Base-by-base conservation (phyloP, 2,329 filamentous ascomycete genomes). In the Aspergillus quadrilineatus region DNA sequence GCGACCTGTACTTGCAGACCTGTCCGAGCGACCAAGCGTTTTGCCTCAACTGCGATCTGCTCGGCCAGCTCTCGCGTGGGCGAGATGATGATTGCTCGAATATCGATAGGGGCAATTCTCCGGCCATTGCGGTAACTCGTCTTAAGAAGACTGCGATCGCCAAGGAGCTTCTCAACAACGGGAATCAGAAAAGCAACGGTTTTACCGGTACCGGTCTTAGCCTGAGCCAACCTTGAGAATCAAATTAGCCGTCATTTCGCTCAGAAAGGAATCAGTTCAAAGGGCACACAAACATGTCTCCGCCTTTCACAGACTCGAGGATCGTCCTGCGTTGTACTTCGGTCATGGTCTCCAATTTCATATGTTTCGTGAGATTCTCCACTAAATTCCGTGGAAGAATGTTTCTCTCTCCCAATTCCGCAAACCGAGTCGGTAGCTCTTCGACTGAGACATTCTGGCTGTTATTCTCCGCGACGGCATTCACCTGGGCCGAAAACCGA, bases 201-300 rank as follows among this genome's bases (percentile, higher is more conserved):
- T 78, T 99, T 99, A 71, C 94, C 94, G 4, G 94, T 97, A 71
- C 94, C 94, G 7, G 94, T 99, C 77, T 90, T 96, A 58, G 94
- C 94, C 78, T 97, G 94, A 46, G 93, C 94, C 63, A 97, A 82
- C 65, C 89, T 90, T 50, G 59, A 44, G 36, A 50, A 10, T 30
- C 36, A 53, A 34, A 43, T 67, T 52, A 67, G 62, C 34, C 47
- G 47, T 75, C 3, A 32, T 46, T 47, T 32, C n/a, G 22, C 30
- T 9, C 9, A 50, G 47, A 1, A 22, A 37, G 10, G 6, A 50
- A n/a, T 46, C 10, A 14, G 49, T 4, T 30, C 6, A 34, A 12
- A 32, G 29, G 36, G 37, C 6, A 55, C 47, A 62, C 89, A 78
- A 82, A 93, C 89, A 96, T 81, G 73, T 97, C 93, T 58, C 81